These are phyloP conservation scores for Pythium volutum DNA, from an alignment of 352 stramenopile species.

Conservation along the genomic window DNA sequence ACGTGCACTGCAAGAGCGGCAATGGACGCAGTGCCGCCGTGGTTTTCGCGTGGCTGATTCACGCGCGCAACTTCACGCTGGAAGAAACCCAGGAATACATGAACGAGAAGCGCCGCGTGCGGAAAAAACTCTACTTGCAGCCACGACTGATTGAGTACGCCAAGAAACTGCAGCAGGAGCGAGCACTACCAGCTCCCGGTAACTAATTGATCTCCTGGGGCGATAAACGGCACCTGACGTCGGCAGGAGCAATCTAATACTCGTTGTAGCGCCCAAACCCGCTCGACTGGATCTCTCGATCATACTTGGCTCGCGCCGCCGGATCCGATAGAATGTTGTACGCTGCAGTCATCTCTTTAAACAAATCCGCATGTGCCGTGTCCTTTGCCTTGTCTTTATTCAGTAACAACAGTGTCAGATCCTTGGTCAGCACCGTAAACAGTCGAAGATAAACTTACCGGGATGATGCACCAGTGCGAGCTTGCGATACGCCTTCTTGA, in stretches of 20 bases:
- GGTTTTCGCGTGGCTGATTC: conserved; percentile 90
- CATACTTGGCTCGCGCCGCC: conserved; percentile 54
- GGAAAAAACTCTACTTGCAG: conserved; percentile 87
- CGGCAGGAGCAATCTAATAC: conserved; percentile 13
- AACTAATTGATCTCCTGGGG: conserved; percentile 4
- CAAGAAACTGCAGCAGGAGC: conserved; percentile 36
- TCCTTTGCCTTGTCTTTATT: conserved; percentile 71
- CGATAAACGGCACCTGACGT: no score
- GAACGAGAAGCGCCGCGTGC: conserved; percentile 86
- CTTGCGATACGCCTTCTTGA: conserved; percentile 90
- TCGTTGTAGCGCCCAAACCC: conserved; percentile 54
- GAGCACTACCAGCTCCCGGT: not conserved
- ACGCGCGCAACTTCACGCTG: conserved; percentile 64
- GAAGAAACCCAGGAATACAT: conserved; percentile 87
- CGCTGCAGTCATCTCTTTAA: conserved; percentile 85
- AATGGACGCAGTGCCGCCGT: conserved; percentile 92
- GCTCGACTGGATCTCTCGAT: conserved; percentile 63
- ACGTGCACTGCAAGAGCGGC: conserved; percentile 96
- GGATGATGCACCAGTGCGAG: conserved; percentile 86
- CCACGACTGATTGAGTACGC: conserved; percentile 83
- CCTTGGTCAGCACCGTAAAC: not conserved
- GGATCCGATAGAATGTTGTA: conserved; percentile 82
- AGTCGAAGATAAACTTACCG: conserved; percentile 34
- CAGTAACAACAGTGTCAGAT: not conserved
- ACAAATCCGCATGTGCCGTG: conserved; percentile 55